These are phyloP conservation scores for Xylariaceae sp. DNA, from an alignment of 2,329 filamentous ascomycete genomes.

Conservation along the genomic window DNA sequence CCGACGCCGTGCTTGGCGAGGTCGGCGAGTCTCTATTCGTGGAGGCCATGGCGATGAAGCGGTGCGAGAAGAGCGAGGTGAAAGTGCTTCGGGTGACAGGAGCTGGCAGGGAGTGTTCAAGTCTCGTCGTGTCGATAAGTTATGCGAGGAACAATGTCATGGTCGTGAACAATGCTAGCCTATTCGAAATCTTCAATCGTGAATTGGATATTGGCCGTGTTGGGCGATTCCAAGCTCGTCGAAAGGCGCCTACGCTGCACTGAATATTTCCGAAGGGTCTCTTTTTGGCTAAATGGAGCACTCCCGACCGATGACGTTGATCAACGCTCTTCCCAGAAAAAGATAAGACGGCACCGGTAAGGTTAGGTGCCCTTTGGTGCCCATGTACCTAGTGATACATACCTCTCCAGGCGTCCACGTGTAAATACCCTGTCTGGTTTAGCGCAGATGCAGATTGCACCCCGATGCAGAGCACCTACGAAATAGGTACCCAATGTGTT, in stretches of 20 bases:
- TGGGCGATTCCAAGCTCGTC: background rate
- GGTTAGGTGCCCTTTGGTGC: too few relatives aligned
- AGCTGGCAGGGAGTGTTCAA: background rate
- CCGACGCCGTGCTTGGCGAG: slow-evolving; percentile 21
- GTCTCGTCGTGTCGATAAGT: background rate
- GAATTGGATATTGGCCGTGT: background rate
- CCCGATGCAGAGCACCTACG: background rate
- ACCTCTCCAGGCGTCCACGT: background rate
- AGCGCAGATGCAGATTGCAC: too few relatives aligned
- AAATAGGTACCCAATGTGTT: too few relatives aligned
- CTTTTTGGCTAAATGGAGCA: background rate
- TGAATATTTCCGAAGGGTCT: background rate
- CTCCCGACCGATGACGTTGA: background rate
- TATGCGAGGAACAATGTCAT: background rate
- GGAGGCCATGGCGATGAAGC: slow-evolving; percentile 22
- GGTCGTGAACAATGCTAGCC: background rate
- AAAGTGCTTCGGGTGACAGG: background rate
- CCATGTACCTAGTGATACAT: background rate
- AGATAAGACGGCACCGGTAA: background rate
- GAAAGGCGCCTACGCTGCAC: background rate
- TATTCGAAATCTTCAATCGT: background rate
- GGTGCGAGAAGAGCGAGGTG: background rate
- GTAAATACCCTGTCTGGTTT: too few relatives aligned
- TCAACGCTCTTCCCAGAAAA: background rate
- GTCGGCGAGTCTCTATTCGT: slow-evolving; percentile 24